Evolutionary conservation across 352 stramenopile species (phyloP), one percentile per base, ranked within the genome.

Genomic region (Phytophthora vignae): DNA sequence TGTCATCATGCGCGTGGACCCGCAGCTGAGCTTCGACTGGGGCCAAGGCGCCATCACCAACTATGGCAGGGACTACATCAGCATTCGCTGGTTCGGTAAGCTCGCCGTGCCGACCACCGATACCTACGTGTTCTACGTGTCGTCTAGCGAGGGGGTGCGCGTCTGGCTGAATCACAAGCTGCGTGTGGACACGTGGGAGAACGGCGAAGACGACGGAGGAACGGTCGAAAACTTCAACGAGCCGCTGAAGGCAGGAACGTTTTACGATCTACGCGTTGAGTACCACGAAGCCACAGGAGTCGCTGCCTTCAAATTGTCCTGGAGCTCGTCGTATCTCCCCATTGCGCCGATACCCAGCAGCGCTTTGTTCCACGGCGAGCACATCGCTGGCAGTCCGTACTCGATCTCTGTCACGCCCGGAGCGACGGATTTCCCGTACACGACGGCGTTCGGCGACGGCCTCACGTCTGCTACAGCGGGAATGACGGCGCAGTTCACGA

Each of bases 61-160:
- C 29, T 99, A 97, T 65, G 94, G 94, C 5, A 82, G 94, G 21
- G 97, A 99, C 65, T 99, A 98, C 69, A 93, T 99, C 14, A 98
- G 94, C 58, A 90, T 97, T 46, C 85, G 96, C 0, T 99, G 95
- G 95, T 94, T 90, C 63, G 97, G 97, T 58, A 99, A 99, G 76
- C 74, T 99, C 25, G 64, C 74, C 3, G 85, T 90, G 14, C 77
- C 85, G 0, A 78, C 71, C 9, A 88, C 76, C 5, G 97, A 99
- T 48, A 79, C 80, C 2, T 99, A 98, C 62, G 96, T 98, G 14
- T 87, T 99, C 60, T 99, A 98, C 67, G 68, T 98, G 1, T 69
- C 74, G 38, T 97, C 93, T 1, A 97, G 95, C 74, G 96, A 99
- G 81, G 95, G 91, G 15, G 86, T 97, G 3, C 93, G 94, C 5